Conservation (phyloP, 75 land plant genomes). For the Chamaecyparis obtusa region DNA sequence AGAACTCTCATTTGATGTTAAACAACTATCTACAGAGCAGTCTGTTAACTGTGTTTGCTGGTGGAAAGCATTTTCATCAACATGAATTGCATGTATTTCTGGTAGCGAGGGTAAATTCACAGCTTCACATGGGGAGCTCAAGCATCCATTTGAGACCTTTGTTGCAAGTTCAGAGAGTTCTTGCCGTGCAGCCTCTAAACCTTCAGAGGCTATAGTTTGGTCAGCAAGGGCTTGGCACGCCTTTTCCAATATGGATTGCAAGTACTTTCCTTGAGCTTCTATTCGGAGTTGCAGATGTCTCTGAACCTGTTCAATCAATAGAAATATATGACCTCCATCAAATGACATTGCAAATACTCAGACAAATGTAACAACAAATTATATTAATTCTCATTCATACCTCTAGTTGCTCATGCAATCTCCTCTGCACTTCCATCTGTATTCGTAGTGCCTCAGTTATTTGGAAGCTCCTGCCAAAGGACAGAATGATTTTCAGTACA, state of each 20-base stretch:
- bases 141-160: constrained; percentile 38
- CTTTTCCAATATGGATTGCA: constrained; percentile 76
- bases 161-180: constrained; percentile 73
- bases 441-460: constrained; percentile 87
- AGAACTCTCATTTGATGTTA: constrained; percentile 48
- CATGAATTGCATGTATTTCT: constrained; percentile 21
- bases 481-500: background rate
- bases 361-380: background rate
- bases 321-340: background rate
- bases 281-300: constrained; percentile 80
- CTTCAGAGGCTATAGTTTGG: constrained; percentile 48
- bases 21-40: constrained; percentile 59
- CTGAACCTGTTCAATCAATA: constrained; percentile 59
- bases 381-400: constrained; percentile 23
- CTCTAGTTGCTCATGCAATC: constrained; percentile 90
- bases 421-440: constrained; percentile 94
- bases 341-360: constrained; percentile 18
- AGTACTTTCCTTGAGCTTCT: constrained; percentile 92
- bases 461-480: constrained; percentile 61
- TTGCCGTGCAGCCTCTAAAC: constrained; percentile 67
- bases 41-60: constrained; percentile 29
- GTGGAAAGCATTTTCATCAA: constrained; percentile 24
- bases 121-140: constrained; percentile 10
- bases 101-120: constrained; percentile 30
- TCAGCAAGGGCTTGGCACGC: constrained; percentile 67